Base-by-base conservation (phyloP, 345 rosid genomes). In the Arabidopsis arenosa region DNA sequence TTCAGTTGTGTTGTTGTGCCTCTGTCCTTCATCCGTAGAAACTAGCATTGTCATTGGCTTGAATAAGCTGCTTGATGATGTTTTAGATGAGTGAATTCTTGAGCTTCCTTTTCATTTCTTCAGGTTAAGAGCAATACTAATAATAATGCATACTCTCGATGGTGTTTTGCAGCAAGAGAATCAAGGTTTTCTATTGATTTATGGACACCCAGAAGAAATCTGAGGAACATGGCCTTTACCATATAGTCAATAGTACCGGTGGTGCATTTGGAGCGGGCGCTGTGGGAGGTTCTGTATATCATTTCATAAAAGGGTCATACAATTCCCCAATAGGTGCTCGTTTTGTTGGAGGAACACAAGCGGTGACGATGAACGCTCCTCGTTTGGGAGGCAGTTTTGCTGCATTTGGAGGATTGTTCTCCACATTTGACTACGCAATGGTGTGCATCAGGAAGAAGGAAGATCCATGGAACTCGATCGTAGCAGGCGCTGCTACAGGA, bases 341-440 rank as follows among this genome's bases (percentile, higher is more conserved):
- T 41, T 35, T 86, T 13, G 48, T 73, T 21, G 91, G 96, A 49
- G 93, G 91, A 45, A 79, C 88, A 6, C 93, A 85, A 80, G 93
- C 93, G 1, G 87, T 83, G 37, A 80, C 79, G n/a, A 88, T 90
- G 91, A 85, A 88, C 73, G 96, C 90, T 33, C 90, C 96, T 26
- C 93, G 93, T 40, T 82, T 90, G 2, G 93, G 93, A 2, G 96
- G 96, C 15, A 85, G 86, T 49, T 90, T 86, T 59, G 91, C 93
- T 7, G 91, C 77, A 17, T 85, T 84, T 80, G 89, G 91, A 2
- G 93, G 91, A 10, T 77, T 90, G 26, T 86, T 83, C 78, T 88
- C 90, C 5, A 67, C 87, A 10, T 85, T 90, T 59, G 88, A 90
- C 63, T 82, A 79, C 78, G 65, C 89, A 2, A 80, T 85, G 87